These are phyloP conservation scores for Kwoniella dejecticola DNA, from an alignment of 768 basidiomycete genomes.

Conservation along the genomic window DNA sequence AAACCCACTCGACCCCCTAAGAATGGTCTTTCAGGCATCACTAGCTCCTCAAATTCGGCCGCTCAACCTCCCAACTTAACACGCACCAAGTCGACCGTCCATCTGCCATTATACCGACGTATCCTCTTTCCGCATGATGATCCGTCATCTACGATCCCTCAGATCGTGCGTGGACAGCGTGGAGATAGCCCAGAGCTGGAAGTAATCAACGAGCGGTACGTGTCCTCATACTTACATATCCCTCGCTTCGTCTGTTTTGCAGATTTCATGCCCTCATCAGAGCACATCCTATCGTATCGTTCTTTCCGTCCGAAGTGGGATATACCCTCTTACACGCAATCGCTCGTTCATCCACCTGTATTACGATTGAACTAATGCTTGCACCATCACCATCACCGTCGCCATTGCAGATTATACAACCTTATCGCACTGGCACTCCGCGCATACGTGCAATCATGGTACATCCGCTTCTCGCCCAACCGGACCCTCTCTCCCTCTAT, in stretches of 20 bases:
- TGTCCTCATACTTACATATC: neutral
- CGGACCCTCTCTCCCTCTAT: conserved; percentile 39
- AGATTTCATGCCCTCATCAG: no score
- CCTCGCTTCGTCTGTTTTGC: no score
- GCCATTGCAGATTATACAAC: conserved; percentile 38
- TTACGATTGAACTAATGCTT: no score
- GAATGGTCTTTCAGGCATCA: no score
- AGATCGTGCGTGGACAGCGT: conserved; percentile 16
- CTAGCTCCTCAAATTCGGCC: neutral
- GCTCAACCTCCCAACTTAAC: neutral
- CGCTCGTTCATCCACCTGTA: no score
- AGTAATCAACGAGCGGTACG: conserved; percentile 42
- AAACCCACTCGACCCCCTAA: neutral
- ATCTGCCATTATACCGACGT: conserved; percentile 42
- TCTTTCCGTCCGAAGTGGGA: no score
- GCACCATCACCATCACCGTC: no score
- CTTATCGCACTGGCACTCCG: conserved; percentile 41
- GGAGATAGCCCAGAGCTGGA: conserved; percentile 19
- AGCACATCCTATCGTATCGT: no score
- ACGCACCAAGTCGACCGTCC: conserved; percentile 26
- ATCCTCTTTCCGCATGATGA: conserved; percentile 39
- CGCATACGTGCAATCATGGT: conserved; percentile 47
- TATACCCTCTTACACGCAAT: no score
- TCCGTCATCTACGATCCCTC: conserved; percentile 18
- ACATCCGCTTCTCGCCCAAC: conserved; percentile 39